Evolutionary conservation across 257 asterid species (phyloP).

Genomic region (Lycium barbarum): DNA sequence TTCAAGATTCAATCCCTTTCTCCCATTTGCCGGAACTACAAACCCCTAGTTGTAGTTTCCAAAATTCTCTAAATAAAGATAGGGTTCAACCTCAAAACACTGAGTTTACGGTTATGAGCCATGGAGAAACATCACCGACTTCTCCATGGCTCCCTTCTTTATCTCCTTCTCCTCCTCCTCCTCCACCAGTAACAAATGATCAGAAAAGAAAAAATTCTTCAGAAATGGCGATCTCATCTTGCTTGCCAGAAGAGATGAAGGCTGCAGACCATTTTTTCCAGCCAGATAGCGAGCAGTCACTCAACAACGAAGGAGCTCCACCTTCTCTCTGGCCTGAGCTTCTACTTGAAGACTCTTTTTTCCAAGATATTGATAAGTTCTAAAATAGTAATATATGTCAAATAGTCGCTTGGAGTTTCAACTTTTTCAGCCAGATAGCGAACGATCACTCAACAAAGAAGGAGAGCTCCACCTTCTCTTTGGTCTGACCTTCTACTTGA

Average conservation of each 20-base stretch:
- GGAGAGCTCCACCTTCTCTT: not conserved
- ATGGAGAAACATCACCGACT: conserved; percentile 40
- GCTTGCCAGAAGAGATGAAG: conserved; percentile 21
- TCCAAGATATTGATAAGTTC: not conserved
- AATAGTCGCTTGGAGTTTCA: not conserved
- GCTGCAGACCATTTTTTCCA: not conserved
- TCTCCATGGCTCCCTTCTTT: conserved; percentile 39
- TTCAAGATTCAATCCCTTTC: conserved; percentile 44
- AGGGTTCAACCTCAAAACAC: conserved; percentile 26
- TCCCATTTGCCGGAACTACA: conserved; percentile 58
- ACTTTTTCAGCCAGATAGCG: not conserved
- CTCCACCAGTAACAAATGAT: not conserved
- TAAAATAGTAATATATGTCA: not conserved
- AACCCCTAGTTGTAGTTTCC: conserved; percentile 36
- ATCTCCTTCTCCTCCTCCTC: conserved; percentile 32
- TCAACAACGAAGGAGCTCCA: not conserved
- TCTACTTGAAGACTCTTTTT: not conserved
- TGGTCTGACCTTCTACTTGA: not conserved
- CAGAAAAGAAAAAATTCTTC: conserved; percentile 17
- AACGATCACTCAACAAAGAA: not conserved
- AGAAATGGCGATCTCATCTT: conserved; percentile 44
- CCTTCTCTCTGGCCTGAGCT: not conserved
- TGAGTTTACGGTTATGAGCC: conserved; percentile 30
- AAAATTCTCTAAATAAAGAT: conserved; percentile 19
- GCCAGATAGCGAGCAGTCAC: not conserved